A percentile compares a stretch with the other conserved stretches of the same genome.
Evolutionary conservation across 257 asterid genomes (phyloP).

Genomic region (Primulina eburnea): DNA sequence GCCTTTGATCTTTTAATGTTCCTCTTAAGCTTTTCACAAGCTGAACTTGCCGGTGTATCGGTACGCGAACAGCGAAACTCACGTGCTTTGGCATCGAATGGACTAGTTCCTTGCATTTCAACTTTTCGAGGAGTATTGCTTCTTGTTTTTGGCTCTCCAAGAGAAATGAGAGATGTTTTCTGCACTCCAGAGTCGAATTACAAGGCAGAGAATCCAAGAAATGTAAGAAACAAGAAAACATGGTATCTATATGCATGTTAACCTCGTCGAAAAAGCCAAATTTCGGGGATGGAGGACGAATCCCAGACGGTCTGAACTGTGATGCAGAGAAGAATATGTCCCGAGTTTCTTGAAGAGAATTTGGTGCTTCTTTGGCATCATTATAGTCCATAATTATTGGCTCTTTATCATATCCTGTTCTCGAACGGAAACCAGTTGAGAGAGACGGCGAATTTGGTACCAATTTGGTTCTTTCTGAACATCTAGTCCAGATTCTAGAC

Average conservation of each 20-base stretch:
- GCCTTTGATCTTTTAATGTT: conserved; percentile 21
- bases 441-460: conserved; percentile 19
- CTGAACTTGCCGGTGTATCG: conserved; percentile 18
- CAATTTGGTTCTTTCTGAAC: conserved; percentile 20
- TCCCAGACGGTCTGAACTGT: conserved; percentile 41
- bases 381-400: neutral
- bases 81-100: neutral
- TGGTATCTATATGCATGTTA: neutral
- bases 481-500: conserved; percentile 25
- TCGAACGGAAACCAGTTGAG: neutral
- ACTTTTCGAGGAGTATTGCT: conserved; percentile 30
- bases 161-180: conserved; percentile 18
- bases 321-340: conserved; percentile 22
- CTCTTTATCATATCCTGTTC: neutral
- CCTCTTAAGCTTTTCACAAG: conserved; percentile 23
- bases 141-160: conserved; percentile 11
- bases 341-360: conserved; percentile 5
- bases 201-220: neutral
- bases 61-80: neutral
- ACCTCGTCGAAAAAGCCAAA: conserved; percentile 67
- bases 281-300: conserved; percentile 61
- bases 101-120: conserved; percentile 12
- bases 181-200: conserved; percentile 20
- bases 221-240: neutral
- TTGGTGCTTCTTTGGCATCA: conserved; percentile 25